Conservation (phyloP, 2,329 filamentous ascomycete genomes). For the Paecilomyces fulvus region DNA sequence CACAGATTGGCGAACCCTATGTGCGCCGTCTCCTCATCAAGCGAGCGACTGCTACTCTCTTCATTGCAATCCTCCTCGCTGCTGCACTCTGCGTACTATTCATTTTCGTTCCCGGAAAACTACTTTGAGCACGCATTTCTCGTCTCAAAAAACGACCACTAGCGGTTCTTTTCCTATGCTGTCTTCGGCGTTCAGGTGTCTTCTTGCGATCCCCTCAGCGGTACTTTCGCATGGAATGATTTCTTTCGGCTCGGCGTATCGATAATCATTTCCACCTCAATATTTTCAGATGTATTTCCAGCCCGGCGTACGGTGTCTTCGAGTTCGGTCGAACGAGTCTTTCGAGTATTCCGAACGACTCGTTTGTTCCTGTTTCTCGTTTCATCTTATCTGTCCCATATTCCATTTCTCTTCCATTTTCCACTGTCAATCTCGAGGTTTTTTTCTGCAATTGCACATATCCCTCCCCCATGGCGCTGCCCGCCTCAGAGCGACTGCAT, state of each 20-base stretch:
- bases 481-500: slow-evolving; percentile 5
- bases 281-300: slow-evolving; percentile 1
- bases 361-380: not conserved
- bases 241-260: not conserved
- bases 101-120: slow-evolving; percentile 81
- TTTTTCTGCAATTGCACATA: not conserved
- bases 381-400: not conserved
- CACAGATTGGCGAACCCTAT: slow-evolving; percentile 79
- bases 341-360: not conserved
- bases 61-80: slow-evolving; percentile 66
- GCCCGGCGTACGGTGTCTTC: slow-evolving; percentile 6
- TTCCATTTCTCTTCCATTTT: not conserved
- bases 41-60: slow-evolving; percentile 71
- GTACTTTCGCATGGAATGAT: not conserved
- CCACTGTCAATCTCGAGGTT: not conserved
- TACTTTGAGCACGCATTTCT: slow-evolving; percentile 20
- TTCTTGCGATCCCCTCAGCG: not conserved
- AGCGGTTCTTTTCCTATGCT: not conserved
- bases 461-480: not conserved
- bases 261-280: not conserved
- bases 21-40: slow-evolving; percentile 78
- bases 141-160: not conserved
- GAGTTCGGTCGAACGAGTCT: slow-evolving; percentile 2
- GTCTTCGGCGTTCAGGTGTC: slow-evolving; percentile 1
- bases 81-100: slow-evolving; percentile 81